Evolutionary conservation across 2,329 filamentous ascomycete species (phyloP).

Genomic region (Capronia epimyces): DNA sequence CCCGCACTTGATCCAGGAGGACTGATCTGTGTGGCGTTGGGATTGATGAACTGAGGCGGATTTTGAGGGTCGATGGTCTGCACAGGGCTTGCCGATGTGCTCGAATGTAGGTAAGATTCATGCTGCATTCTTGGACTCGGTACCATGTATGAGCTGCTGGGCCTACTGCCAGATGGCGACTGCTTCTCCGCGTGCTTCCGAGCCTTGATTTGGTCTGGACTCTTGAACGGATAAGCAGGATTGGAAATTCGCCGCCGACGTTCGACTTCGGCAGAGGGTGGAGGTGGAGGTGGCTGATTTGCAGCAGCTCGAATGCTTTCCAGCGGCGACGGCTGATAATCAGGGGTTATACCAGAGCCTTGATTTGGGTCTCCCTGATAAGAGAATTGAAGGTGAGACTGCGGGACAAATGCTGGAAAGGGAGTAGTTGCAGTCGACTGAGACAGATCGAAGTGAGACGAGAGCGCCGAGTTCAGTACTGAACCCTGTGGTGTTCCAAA

Average conservation of each 20-base stretch:
- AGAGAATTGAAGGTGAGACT: slow-evolving; percentile 21
- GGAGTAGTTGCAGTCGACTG: slow-evolving; percentile 5
- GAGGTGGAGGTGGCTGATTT: slow-evolving; percentile 25
- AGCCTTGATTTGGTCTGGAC: slow-evolving; percentile 29
- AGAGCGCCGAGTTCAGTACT: slow-evolving; percentile 15
- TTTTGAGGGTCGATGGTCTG: slow-evolving; percentile 24
- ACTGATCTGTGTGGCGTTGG: slow-evolving; percentile 29
- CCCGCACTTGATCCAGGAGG: slow-evolving; percentile 23
- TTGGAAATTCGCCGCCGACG: slow-evolving; percentile 27
- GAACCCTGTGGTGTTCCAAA: slow-evolving; percentile 11
- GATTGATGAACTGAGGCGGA: slow-evolving; percentile 29
- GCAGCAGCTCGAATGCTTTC: slow-evolving; percentile 25
- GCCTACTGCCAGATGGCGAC: slow-evolving; percentile 26
- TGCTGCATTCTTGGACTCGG: slow-evolving; percentile 24
- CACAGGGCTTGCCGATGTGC: slow-evolving; percentile 13
- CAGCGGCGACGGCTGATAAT: slow-evolving; percentile 17
- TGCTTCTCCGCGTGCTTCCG: slow-evolving; percentile 28
- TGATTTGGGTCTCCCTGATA: slow-evolving; percentile 9
- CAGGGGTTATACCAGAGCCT: not conserved
- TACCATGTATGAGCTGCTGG: slow-evolving; percentile 27
- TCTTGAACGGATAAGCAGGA: slow-evolving; percentile 29
- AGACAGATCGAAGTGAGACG: slow-evolving; percentile 9
- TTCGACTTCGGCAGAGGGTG: slow-evolving; percentile 27
- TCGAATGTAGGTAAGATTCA: slow-evolving; percentile 16
- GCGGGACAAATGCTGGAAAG: slow-evolving; percentile 21